Base-by-base conservation (phyloP, 2,329 filamentous ascomycete genomes). In the Cryphonectria radicalis region DNA sequence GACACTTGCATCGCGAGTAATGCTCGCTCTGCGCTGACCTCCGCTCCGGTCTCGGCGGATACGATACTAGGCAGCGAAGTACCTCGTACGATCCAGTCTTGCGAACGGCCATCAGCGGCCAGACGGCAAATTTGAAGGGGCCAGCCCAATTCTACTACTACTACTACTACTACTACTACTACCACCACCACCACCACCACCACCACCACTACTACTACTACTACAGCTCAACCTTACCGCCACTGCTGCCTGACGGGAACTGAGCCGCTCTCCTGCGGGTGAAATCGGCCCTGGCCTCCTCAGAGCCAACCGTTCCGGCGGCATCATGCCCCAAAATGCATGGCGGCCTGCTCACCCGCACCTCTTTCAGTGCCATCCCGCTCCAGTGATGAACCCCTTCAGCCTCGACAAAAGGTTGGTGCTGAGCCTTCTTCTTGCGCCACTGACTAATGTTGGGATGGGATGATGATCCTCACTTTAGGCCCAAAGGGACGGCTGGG, bases 401-500 rank as follows among this genome's bases (percentile, higher is more conserved):
- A 57, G 35, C 50, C 46, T 66, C 22, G 64, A 32, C 11, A 43
- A 57, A 37, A 46, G 28, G 57, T 37, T 32, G 43, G 43, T 28
- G 19, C 42, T 50, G 43, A 17, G 32, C 63, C 28, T 1, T 53
- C 4, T 65, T 11, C 37, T 40, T 50, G 63, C 63, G 43, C 63
- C 43, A 53, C 42, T 17, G 63, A 59, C 22, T 66, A 46, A 66
- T 55, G 32, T 57, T 42, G 25, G 50, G 43, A 55, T 57, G 64
- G 46, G 25, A 13, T 42, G 25, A n/a, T 42, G n/a, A 40, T 22
- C 32, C 40, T 46, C 62, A 28, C n/a, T 32, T 59, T 59, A 59
- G 55, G 55, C 55, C 55, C 62, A 14, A 64, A 25, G 63, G 59
- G 57, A 64, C 59, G 46, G 67, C 59, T 55, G 63, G 67, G 63